phyloP scores from a whole-genome alignment of 495 filamentous ascomycete species.

The Lasiosphaeria miniovina region DNA sequence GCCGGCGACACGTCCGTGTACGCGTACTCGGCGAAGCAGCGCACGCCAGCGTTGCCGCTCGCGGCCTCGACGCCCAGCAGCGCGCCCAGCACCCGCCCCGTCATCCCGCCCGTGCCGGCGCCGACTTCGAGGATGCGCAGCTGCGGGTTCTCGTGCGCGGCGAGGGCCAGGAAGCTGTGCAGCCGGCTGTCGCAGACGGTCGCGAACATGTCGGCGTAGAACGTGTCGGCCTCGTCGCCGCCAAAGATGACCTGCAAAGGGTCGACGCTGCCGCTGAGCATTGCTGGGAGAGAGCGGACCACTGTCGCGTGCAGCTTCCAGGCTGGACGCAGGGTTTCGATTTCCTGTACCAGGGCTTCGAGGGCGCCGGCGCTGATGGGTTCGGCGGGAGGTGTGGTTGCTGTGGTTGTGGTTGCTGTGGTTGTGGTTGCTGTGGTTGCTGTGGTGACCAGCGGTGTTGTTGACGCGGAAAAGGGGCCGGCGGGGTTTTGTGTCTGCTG shows the following conservation, averaged over 20 bases:
- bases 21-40: slow-evolving; percentile 34
- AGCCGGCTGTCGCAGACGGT: slow-evolving; percentile 21
- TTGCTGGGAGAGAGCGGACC: slow-evolving; percentile 31
- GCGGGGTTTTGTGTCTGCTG: slow-evolving; percentile 1
- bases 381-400: neutral
- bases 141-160: slow-evolving; percentile 39
- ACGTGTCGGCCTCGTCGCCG: slow-evolving; percentile 20
- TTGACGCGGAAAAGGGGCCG: too few relatives aligned
- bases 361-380: slow-evolving; percentile 2
- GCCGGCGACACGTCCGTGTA: slow-evolving; percentile 55
- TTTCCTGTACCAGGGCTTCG: slow-evolving; percentile 11
- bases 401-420: too few relatives aligned
- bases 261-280: slow-evolving; percentile 40
- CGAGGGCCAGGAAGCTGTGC: slow-evolving; percentile 20
- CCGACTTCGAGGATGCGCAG: slow-evolving; percentile 48
- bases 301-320: slow-evolving; percentile 29
- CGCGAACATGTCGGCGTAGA: slow-evolving; percentile 26
- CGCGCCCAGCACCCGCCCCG: slow-evolving; percentile 18
- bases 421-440: too few relatives aligned
- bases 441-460: too few relatives aligned
- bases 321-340: slow-evolving; percentile 18
- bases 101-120: slow-evolving; percentile 9
- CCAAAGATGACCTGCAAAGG: slow-evolving; percentile 37
- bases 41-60: slow-evolving; percentile 15
- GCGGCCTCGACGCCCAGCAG: slow-evolving; percentile 20